Conservation (phyloP, 2,329 filamentous ascomycete genomes). For the Podosphaera aphanis region DNA sequence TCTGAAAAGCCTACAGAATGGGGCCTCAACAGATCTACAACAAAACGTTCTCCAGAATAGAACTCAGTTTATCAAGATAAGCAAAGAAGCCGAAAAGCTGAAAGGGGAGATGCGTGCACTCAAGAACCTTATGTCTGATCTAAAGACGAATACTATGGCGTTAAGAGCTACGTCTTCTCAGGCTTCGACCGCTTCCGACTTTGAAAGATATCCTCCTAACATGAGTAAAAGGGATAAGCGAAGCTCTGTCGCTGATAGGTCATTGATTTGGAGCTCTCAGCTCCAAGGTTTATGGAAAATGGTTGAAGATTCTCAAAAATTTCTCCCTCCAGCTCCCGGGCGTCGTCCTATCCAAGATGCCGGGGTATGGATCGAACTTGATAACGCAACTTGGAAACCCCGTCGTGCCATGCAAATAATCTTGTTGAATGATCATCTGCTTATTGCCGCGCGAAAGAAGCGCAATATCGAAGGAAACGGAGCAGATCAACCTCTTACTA, state of each 20-base stretch:
- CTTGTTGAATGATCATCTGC: slow-evolving; percentile 76
- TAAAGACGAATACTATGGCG: slow-evolving; percentile 55
- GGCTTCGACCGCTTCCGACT: slow-evolving; percentile 23
- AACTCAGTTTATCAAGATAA: slow-evolving; percentile 97
- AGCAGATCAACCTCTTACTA: slow-evolving; percentile 25
- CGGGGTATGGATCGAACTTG: slow-evolving; percentile 81
- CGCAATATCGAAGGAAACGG: slow-evolving; percentile 49
- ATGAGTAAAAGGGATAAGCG: slow-evolving; percentile 56
- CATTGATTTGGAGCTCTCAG: slow-evolving; percentile 43
- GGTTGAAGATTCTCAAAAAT: slow-evolving; percentile 95
- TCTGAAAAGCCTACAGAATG: slow-evolving; percentile 13
- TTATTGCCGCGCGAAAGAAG: slow-evolving; percentile 82
- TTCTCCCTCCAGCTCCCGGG: slow-evolving; percentile 71
- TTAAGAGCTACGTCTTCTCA: slow-evolving; percentile 35
- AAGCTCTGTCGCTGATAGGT: slow-evolving; percentile 59
- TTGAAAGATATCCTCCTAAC: slow-evolving; percentile 27
- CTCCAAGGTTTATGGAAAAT: slow-evolving; percentile 72
- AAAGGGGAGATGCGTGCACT: slow-evolving; percentile 89
- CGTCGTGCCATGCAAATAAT: slow-evolving; percentile 75
- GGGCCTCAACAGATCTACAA: slow-evolving; percentile 44
- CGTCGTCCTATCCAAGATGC: slow-evolving; percentile 87
- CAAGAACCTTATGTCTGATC: slow-evolving; percentile 72
- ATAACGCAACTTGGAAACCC: slow-evolving; percentile 93
- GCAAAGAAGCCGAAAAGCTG: slow-evolving; percentile 93
- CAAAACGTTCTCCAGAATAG: slow-evolving; percentile 93